Base-by-base conservation (phyloP, 495 filamentous ascomycete genomes). In the Neurospora sp. region DNA sequence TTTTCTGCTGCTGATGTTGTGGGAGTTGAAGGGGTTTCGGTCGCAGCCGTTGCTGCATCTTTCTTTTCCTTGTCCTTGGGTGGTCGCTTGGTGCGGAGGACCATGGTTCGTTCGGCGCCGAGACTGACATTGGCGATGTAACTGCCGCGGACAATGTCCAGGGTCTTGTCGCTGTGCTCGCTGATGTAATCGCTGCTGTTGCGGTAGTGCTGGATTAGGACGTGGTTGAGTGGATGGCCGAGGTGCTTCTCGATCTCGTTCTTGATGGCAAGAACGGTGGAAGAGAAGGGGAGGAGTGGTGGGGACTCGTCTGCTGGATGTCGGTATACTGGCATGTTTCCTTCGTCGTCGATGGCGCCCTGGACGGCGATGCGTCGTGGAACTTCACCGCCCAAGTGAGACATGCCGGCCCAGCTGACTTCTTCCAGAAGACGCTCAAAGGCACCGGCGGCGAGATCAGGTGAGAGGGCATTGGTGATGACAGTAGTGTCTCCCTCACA, bases 81-180 rank as follows among this genome's bases (percentile, higher is more conserved):
- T 44, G 70, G 86, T 41, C 89, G 88, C 82, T 99, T 99, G 44
- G 90, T 93, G 37, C 96, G 90, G 44, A 99, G 88, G 9, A 91
- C 85, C 96, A 99, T 97, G 5, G 90, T 93, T 73, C 96, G 88
- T 82, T 96, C 91, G 2, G 95, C 96, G 6, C 96, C 96, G 22
- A 99, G 85, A 73, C 93, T 97, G 68, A 98, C 90, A 78, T 98
- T 98, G 71, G 93, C 94, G 73, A 99, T 97, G 72, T 83, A 92
- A 14, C 90, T 94, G 14, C 87, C 90, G 53, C 87, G 89, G 41
- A 88, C 90, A 70, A 99, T 96, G 75, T 99, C 96, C 7, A 99
- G 82, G 0, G 95, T 97, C 82, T 99, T 99, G 78, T 99, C 96
- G 39, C 92, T 94, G 79, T 99, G 96, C 78, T 99, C 96, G 10